These are phyloP conservation scores for Penicillium sp. DNA, from an alignment of 2,329 filamentous ascomycete species.

Conservation along the genomic window DNA sequence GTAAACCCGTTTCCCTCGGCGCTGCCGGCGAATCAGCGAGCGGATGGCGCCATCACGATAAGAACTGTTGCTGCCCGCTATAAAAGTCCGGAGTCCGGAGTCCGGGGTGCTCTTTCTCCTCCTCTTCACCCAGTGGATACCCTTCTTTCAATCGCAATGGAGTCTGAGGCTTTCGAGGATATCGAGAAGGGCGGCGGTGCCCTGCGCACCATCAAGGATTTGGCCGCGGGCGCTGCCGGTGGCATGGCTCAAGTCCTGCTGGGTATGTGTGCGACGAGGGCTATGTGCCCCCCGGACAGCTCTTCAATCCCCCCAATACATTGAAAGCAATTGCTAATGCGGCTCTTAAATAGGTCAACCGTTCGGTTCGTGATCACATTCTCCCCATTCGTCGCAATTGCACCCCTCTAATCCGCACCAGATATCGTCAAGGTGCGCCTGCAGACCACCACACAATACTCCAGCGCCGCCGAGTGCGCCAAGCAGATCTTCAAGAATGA, in stretches of 20 bases:
- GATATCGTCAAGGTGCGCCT: slow-evolving; percentile 98
- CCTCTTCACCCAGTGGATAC: neutral
- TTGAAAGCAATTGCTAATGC: slow-evolving; percentile 30
- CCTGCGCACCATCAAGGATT: slow-evolving; percentile 77
- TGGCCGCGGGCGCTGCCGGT: slow-evolving; percentile 87
- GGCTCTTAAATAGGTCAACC: slow-evolving; percentile 59
- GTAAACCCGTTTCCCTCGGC: slow-evolving; percentile 31
- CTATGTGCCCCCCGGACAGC: slow-evolving; percentile 4
- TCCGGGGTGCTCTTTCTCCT: neutral
- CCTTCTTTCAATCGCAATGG: slow-evolving; percentile 27
- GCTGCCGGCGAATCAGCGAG: slow-evolving; percentile 36
- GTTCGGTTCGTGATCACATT: slow-evolving; percentile 57
- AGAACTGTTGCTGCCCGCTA: slow-evolving; percentile 14
- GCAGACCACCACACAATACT: slow-evolving; percentile 84
- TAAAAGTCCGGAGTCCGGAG: slow-evolving; percentile 15
- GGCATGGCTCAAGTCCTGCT: slow-evolving; percentile 93
- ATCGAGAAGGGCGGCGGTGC: slow-evolving; percentile 46
- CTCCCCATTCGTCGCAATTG: neutral
- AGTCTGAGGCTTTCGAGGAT: slow-evolving; percentile 42
- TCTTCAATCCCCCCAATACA: slow-evolving; percentile 1
- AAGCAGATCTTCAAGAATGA: slow-evolving; percentile 84
- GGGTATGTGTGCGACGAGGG: slow-evolving; percentile 61
- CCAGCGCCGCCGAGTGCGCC: slow-evolving; percentile 78
- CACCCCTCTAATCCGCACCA: slow-evolving; percentile 34
- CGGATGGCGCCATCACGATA: slow-evolving; percentile 28